phyloP scores from a whole-genome alignment of 2,329 filamentous ascomycete genomes.

The Paraphoma chrysanthemicola region DNA sequence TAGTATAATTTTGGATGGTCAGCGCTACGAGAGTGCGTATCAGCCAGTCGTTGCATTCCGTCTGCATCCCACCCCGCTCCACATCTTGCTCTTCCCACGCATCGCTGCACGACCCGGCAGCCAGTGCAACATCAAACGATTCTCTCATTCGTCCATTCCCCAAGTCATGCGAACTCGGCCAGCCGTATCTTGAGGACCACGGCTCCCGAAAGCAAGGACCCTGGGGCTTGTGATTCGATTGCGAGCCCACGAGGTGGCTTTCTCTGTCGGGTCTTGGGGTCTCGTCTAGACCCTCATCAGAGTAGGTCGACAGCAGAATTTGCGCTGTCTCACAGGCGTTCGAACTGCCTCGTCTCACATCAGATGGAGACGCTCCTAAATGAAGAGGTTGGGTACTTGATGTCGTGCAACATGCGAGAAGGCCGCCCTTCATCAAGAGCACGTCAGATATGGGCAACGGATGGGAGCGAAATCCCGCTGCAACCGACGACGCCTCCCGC shows the following conservation, averaged over 20 bases:
- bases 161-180: slow-evolving; percentile 46
- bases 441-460: slow-evolving; percentile 20
- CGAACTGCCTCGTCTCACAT: slow-evolving; percentile 19
- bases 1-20: slow-evolving; percentile 19
- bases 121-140: slow-evolving; percentile 18
- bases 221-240: slow-evolving; percentile 37
- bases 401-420: slow-evolving; percentile 20
- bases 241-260: slow-evolving; percentile 33
- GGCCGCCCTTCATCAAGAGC: slow-evolving; percentile 9
- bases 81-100: slow-evolving; percentile 34
- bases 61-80: slow-evolving; percentile 30
- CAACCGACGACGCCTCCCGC: slow-evolving; percentile 44
- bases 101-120: slow-evolving; percentile 34
- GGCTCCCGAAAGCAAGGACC: slow-evolving; percentile 13
- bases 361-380: slow-evolving; percentile 13
- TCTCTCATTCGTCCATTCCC: slow-evolving; percentile 36
- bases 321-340: not conserved
- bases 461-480: slow-evolving; percentile 37
- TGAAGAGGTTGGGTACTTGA: slow-evolving; percentile 2
- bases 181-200: slow-evolving; percentile 20
- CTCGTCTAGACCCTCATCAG: slow-evolving; percentile 15
- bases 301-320: not conserved
- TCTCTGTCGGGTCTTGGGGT: slow-evolving; percentile 14
- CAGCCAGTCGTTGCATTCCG: slow-evolving; percentile 26
- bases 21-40: slow-evolving; percentile 23